These are phyloP conservation scores for Mycena floridula DNA, from an alignment of 768 basidiomycete genomes.

Conservation along the genomic window DNA sequence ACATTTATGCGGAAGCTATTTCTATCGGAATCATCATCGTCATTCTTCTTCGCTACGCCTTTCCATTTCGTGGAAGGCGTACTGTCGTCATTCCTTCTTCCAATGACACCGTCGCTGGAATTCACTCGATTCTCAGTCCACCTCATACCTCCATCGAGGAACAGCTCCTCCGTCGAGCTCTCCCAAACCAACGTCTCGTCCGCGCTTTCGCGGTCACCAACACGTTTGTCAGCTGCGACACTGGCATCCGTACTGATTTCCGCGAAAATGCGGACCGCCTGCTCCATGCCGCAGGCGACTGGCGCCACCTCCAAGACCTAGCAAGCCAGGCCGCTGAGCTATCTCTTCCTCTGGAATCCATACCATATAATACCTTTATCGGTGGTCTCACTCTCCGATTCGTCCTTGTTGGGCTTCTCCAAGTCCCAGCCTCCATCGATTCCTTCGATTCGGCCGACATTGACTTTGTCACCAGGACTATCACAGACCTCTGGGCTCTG, in stretches of 20 bases:
- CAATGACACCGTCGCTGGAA: too few relatives aligned
- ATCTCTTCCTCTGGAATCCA: constrained; percentile 9
- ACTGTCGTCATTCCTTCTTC: too few relatives aligned
- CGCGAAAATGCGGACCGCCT: constrained; percentile 23
- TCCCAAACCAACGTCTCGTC: constrained; percentile 28
- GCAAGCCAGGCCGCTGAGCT: constrained; percentile 24
- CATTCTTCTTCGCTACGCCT: too few relatives aligned
- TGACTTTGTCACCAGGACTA: constrained; percentile 26
- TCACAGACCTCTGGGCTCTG: constrained; percentile 42
- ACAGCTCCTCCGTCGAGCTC: constrained; percentile 25
- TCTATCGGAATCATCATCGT: too few relatives aligned
- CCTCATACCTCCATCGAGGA: constrained; percentile 4
- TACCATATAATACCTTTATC: constrained; percentile 32
- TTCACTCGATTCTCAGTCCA: constrained; percentile 14
- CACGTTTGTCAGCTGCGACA: constrained; percentile 43
- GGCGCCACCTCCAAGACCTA: constrained; percentile 25
- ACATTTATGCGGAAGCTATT: too few relatives aligned
- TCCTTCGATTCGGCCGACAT: constrained; percentile 27
- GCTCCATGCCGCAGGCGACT: constrained; percentile 21
- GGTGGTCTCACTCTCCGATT: constrained; percentile 38
- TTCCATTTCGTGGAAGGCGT: too few relatives aligned
- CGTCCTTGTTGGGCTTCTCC: constrained; percentile 36
- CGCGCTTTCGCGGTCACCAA: constrained; percentile 33
- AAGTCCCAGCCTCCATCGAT: constrained; percentile 19
- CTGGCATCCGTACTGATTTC: constrained; percentile 27